Conservation (phyloP, 2,329 filamentous ascomycete species). For the Nemania bipapillata region DNA sequence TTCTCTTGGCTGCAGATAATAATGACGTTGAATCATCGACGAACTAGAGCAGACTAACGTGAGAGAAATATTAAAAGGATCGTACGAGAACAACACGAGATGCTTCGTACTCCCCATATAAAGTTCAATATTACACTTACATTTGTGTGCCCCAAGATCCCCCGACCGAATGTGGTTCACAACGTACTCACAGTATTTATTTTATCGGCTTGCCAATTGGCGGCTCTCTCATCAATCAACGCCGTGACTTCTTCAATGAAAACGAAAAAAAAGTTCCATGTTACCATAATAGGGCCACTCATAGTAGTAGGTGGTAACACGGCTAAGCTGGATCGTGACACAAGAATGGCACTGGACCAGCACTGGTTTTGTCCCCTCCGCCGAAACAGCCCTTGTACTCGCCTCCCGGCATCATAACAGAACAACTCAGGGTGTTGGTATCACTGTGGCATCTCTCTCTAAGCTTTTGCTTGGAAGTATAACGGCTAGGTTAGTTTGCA, state of each 20-base stretch:
- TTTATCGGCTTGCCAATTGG: neutral
- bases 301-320: conserved; percentile 1
- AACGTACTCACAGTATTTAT: neutral
- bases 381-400: neutral
- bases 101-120: too few relatives aligned
- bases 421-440: neutral
- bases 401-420: neutral
- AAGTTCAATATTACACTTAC: too few relatives aligned
- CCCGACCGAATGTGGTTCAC: neutral
- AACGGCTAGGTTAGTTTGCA: neutral
- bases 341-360: neutral
- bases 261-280: neutral
- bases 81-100: too few relatives aligned
- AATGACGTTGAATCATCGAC: too few relatives aligned
- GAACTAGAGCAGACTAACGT: too few relatives aligned
- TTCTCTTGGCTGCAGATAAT: too few relatives aligned
- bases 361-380: neutral
- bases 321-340: neutral
- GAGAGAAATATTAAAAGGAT: too few relatives aligned
- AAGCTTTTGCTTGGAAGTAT: neutral
- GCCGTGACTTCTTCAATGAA: neutral
- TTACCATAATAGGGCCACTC: neutral
- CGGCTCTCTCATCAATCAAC: neutral
- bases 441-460: neutral
- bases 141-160: too few relatives aligned